Base-by-base conservation (phyloP, 345 rosid species). In the Rhodamnia rubescens region DNA sequence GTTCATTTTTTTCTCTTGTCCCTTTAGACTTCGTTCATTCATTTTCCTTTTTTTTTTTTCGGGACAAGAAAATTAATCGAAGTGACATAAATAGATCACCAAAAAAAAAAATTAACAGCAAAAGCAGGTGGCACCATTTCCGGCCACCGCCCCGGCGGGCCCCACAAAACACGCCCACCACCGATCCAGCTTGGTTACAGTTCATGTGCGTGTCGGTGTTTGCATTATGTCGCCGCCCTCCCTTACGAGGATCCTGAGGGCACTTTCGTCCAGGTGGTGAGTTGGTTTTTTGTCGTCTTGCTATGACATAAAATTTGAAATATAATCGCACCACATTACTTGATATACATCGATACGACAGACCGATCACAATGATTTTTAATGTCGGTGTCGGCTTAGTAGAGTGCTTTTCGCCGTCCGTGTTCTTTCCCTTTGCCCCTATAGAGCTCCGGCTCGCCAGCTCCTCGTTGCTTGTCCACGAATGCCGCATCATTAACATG, bases 401-500 rank as follows among this genome's bases (percentile, higher is more conserved):
- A 58, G 1, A 6, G 36, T n/a, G 69, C 29, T n/a, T n/a, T 59
- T 0, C 18, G 0, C 15, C 9, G 69, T 58, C 8, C 1, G 9
- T 59, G 20, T 27, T 16, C 10, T 27, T 27, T 27, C 9, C 74
- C 15, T 14, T 59, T 27, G 32, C 40, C 64, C 13, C 27, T 13
- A 6, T 3, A 2, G 1, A 3, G 32, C 18, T 12, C 4, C 14
- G 27, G 9, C 15, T 5, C 2, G 0, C 4, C 7, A 5, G 21
- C 54, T 53, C 6, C 8, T 6, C 0, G 4, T 1, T 0, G 9
- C 9, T 12, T 1, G 8, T 2, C 7, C 9, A 0, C n/a, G 18
- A 32, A 58, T n/a, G 8, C 18, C 32, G 3, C 8, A 0, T n/a
- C 40, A 27, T 59, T 59, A 2, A 27, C 20, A 13, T 27, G 1